phyloP scores from a whole-genome alignment of 2,329 filamentous ascomycete genomes.

The Penicillium sp. region DNA sequence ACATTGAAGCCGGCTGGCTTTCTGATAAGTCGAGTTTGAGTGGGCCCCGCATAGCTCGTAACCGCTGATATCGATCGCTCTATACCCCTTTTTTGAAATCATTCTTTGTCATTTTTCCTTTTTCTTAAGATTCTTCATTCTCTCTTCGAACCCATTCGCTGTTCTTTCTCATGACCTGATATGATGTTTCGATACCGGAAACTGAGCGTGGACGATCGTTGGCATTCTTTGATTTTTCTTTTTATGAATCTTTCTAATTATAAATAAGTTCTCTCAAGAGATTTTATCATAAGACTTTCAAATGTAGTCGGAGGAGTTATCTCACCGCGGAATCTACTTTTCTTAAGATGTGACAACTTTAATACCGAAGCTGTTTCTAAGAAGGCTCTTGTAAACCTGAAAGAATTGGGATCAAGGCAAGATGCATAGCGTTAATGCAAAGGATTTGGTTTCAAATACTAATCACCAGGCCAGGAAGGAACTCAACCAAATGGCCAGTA shows the following conservation, averaged over 20 bases:
- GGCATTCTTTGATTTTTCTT: slow-evolving; percentile 2
- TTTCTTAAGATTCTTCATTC: background rate
- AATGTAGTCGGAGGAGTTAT: no score
- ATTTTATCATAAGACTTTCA: no score
- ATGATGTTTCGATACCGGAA: slow-evolving; percentile 5
- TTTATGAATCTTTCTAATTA: background rate
- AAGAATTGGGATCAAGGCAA: no score
- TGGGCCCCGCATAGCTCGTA: slow-evolving; percentile 15
- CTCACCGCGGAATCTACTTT: no score
- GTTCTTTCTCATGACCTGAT: slow-evolving; percentile 2
- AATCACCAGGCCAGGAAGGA: no score
- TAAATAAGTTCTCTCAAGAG: no score
- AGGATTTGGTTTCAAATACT: no score
- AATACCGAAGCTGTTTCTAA: no score
- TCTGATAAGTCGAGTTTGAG: slow-evolving; percentile 30
- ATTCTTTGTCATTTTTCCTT: background rate
- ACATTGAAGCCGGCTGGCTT: slow-evolving; percentile 37
- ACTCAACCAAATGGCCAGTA: slow-evolving; percentile 36
- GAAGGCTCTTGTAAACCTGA: no score
- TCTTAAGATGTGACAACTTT: no score
- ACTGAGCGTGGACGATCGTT: background rate
- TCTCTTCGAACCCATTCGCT: background rate
- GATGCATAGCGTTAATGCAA: no score
- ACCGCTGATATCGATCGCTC: slow-evolving; percentile 12
- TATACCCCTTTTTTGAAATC: background rate